phyloP scores from a whole-genome alignment of 2,329 filamentous ascomycete species.

The Fonsecaea multimorphosa region DNA sequence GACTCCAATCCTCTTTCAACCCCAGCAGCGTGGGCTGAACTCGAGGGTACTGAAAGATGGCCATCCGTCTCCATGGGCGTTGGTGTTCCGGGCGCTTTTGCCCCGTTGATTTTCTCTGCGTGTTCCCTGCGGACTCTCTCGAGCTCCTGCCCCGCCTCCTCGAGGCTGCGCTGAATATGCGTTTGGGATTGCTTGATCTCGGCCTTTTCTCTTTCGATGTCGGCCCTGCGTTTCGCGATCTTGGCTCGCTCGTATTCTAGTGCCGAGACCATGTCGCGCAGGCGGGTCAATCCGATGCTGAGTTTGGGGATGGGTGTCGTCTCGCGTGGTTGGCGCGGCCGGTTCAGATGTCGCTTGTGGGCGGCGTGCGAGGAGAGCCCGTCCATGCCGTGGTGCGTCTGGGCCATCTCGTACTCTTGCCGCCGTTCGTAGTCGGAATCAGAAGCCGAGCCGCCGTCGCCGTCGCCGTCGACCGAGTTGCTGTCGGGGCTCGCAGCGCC shows the following conservation, averaged over 20 bases:
- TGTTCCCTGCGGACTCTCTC: slow-evolving; percentile 31
- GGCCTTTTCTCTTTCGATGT: slow-evolving; percentile 28
- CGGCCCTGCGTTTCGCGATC: slow-evolving; percentile 32
- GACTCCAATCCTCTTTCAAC: slow-evolving; percentile 32
- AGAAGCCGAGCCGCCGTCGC: slow-evolving; percentile 15
- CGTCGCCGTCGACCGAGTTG: slow-evolving; percentile 56
- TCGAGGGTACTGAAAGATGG: background rate
- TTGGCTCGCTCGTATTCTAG: slow-evolving; percentile 32
- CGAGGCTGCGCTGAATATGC: slow-evolving; percentile 34
- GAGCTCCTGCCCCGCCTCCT: slow-evolving; percentile 36
- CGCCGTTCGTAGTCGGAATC: slow-evolving; percentile 70
- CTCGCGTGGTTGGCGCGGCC: slow-evolving; percentile 35
- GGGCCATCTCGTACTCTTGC: slow-evolving; percentile 84
- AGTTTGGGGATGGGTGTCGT: slow-evolving; percentile 38
- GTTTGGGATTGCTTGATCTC: slow-evolving; percentile 34
- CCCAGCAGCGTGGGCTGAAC: background rate
- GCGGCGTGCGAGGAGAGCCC: slow-evolving; percentile 52
- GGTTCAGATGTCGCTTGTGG: slow-evolving; percentile 28
- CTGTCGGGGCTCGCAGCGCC: slow-evolving; percentile 62
- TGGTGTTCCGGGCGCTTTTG: background rate
- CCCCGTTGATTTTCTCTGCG: slow-evolving; percentile 3
- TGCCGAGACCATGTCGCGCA: slow-evolving; percentile 33
- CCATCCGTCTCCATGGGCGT: slow-evolving; percentile 1
- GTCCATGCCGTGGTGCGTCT: slow-evolving; percentile 86
- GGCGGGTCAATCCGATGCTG: slow-evolving; percentile 31